A percentile compares a stretch with the other conserved stretches of the same genome.
Evolutionary conservation across 768 basidiomycete genomes (phyloP).

Genomic region (Calocybe indica): DNA sequence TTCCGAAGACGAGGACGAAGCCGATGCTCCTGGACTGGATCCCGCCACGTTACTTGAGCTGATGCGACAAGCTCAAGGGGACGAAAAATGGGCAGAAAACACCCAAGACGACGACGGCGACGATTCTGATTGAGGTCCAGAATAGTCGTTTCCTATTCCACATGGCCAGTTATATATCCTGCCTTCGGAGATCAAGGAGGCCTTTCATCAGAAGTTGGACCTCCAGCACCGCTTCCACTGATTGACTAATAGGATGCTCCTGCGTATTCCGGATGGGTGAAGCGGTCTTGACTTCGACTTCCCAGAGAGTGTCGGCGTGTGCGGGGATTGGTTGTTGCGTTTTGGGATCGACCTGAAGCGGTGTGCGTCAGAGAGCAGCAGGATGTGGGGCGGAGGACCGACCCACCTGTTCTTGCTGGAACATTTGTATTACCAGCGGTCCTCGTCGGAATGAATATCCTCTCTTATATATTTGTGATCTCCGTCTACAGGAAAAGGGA

Average conservation of each 20-base stretch:
- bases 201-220: slow-evolving; percentile 85
- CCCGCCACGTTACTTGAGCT: slow-evolving; percentile 36
- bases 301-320: slow-evolving; percentile 79
- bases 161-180: slow-evolving; percentile 19
- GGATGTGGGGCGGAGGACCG: slow-evolving; percentile 1
- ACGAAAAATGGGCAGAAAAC: slow-evolving; percentile 18
- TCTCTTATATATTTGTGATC: slow-evolving; percentile 76
- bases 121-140: slow-evolving; percentile 27
- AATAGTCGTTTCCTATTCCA: slow-evolving; percentile 6
- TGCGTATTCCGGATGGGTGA: slow-evolving; percentile 73
- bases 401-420: slow-evolving; percentile 76
- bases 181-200: slow-evolving; percentile 29
- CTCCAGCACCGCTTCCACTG: slow-evolving; percentile 72
- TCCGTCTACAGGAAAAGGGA: slow-evolving; percentile 32
- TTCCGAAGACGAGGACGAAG: slow-evolving; percentile 27
- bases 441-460: slow-evolving; percentile 76
- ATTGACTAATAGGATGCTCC: slow-evolving; percentile 64
- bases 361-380: slow-evolving; percentile 1
- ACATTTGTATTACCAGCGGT: slow-evolving; percentile 69
- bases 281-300: slow-evolving; percentile 84
- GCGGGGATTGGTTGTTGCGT: slow-evolving; percentile 73
- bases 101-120: slow-evolving; percentile 43
- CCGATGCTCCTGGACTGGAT: slow-evolving; percentile 21
- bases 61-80: slow-evolving; percentile 28
- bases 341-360: slow-evolving; percentile 59